A percentile compares a stretch with the other conserved stretches of the same genome.
Conservation (phyloP, 1,284 basidiomycete species). For the Malassezia restricta region DNA sequence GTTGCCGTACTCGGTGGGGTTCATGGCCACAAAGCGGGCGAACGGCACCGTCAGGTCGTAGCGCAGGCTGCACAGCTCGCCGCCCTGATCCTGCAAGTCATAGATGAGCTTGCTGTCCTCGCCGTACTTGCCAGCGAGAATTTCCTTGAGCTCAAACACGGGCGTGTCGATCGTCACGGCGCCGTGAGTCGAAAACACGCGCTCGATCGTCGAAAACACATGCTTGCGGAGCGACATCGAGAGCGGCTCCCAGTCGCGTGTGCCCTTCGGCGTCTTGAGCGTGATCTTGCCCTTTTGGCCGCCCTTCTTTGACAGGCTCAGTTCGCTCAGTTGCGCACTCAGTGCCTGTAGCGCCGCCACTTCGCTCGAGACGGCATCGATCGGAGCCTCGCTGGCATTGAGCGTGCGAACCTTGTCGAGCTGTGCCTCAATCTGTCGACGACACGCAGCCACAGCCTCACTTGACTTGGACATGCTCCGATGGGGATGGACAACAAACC, state of each 20-base stretch:
- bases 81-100: constrained; percentile 95
- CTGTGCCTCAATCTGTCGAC: constrained; percentile 22
- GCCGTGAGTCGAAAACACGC: constrained; percentile 77
- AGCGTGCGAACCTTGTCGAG: constrained; percentile 32
- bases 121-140: constrained; percentile 69
- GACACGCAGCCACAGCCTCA: constrained; percentile 9
- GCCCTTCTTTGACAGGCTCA: constrained; percentile 20
- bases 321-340: constrained; percentile 25
- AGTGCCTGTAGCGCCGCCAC: constrained; percentile 27
- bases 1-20: constrained; percentile 57
- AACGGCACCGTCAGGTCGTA: constrained; percentile 94
- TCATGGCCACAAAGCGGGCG: constrained; percentile 90
- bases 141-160: constrained; percentile 92
- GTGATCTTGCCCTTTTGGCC: constrained; percentile 27
- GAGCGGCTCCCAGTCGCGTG: constrained; percentile 84
- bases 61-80: constrained; percentile 82
- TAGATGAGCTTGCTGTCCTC: constrained; percentile 98
- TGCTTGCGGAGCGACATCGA: constrained; percentile 84
- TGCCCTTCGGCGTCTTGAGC: constrained; percentile 58
- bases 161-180: constrained; percentile 90
- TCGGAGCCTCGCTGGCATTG: constrained; percentile 21
- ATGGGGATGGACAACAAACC: background rate
- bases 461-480: constrained; percentile 6
- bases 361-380: constrained; percentile 23
- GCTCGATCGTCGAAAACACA: constrained; percentile 78